phyloP scores from a whole-genome alignment of 2,329 filamentous ascomycete genomes.

The Pseudogymnoascus sp. region DNA sequence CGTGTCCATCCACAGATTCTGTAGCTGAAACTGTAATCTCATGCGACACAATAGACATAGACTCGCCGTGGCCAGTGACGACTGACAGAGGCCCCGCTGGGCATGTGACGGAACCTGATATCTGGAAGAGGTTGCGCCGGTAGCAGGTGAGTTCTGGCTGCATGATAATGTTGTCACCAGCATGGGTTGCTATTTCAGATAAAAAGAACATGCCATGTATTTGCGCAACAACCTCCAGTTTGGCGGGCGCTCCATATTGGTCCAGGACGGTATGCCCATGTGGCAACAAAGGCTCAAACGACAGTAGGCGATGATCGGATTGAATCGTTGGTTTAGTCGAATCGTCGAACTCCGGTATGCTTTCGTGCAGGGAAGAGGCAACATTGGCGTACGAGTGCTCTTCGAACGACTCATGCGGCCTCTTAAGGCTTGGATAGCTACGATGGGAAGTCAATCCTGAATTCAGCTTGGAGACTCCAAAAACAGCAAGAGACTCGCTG shows the following conservation, averaged over 20 bases:
- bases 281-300: conserved; percentile 24
- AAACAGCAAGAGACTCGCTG: conserved; percentile 1
- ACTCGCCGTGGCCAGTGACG: conserved; percentile 76
- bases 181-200: conserved; percentile 50
- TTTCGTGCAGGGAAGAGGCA: conserved; percentile 25
- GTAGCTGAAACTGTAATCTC: conserved; percentile 88
- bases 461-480: neutral
- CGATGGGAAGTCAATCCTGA: conserved; percentile 23
- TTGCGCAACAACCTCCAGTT: conserved; percentile 55
- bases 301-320: conserved; percentile 30
- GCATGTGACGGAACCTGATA: conserved; percentile 80
- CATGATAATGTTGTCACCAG: conserved; percentile 46
- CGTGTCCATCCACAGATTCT: conserved; percentile 87
- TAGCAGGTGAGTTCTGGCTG: conserved; percentile 91
- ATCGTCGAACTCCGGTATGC: conserved; percentile 22
- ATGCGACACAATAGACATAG: conserved; percentile 72
- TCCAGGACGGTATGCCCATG: conserved; percentile 44
- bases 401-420: conserved; percentile 25
- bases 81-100: conserved; percentile 73
- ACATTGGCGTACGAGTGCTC: conserved; percentile 24
- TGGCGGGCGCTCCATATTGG: conserved; percentile 40
- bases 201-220: conserved; percentile 87
- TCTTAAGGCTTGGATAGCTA: conserved; percentile 30
- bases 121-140: conserved; percentile 90
- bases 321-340: conserved; percentile 27